phyloP scores from a whole-genome alignment of 257 asterid species.

The Solanum arcanum region DNA sequence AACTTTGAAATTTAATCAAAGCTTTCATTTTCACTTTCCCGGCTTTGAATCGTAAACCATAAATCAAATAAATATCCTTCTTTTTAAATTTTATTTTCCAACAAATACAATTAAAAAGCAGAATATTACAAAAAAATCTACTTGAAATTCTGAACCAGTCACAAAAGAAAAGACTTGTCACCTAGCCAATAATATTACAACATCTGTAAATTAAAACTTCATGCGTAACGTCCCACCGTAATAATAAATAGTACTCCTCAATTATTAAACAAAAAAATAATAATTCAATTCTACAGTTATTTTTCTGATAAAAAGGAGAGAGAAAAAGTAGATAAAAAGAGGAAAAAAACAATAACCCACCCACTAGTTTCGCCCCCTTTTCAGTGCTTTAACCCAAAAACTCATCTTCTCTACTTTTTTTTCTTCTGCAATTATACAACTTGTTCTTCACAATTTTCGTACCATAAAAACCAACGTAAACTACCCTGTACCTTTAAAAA shows the following conservation, averaged over 20 bases:
- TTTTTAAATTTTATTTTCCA: not conserved
- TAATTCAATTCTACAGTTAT: not conserved
- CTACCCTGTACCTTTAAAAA: not conserved
- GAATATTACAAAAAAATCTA: not conserved
- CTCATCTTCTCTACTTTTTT: conserved; percentile 1
- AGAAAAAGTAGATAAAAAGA: not conserved
- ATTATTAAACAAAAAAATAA: not conserved
- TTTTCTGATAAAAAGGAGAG: not conserved
- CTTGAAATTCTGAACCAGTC: conserved; percentile 5
- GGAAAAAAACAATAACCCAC: conserved; percentile 32
- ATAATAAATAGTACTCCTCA: not conserved
- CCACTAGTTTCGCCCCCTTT: conserved; percentile 82
- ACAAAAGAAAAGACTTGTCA: not conserved
- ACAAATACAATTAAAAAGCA: not conserved
- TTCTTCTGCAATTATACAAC: not conserved
- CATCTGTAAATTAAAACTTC: conserved; percentile 13
- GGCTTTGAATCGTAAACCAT: conserved; percentile 8
- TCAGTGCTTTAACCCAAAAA: conserved; percentile 36
- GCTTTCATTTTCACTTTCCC: not conserved
- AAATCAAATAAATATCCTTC: conserved; percentile 2
- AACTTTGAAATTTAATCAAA: not conserved
- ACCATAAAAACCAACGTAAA: not conserved
- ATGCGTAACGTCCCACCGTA: conserved; percentile 50
- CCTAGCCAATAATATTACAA: not conserved
- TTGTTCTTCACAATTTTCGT: not conserved